phyloP scores from a whole-genome alignment of 768 basidiomycete genomes.

The Suillus fuscotomentosus region DNA sequence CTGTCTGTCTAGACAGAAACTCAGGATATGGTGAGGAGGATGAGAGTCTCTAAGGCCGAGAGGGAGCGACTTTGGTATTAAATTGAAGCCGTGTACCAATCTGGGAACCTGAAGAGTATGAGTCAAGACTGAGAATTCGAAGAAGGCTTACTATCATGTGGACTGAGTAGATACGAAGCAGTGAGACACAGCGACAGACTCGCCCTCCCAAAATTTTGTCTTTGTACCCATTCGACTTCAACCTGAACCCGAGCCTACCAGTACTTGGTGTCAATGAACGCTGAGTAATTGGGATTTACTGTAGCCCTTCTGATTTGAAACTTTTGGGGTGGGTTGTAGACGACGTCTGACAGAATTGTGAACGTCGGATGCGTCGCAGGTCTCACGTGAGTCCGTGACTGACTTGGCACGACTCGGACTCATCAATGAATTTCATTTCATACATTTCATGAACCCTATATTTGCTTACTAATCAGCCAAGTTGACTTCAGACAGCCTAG shows the following conservation, averaged over 20 bases:
- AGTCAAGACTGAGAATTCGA: not conserved
- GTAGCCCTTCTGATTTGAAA: not conserved
- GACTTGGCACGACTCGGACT: not conserved
- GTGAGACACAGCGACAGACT: not conserved
- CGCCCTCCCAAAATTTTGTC: too few species aligned
- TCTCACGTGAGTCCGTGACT: not conserved
- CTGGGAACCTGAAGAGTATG: not conserved
- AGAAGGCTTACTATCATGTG: not conserved
- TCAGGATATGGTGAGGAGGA: not conserved
- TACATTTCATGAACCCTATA: not conserved
- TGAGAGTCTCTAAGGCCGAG: not conserved
- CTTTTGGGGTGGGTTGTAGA: not conserved
- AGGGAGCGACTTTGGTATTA: not conserved
- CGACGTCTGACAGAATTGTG: not conserved
- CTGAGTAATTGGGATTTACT: not conserved
- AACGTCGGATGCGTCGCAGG: not conserved
- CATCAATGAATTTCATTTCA: not conserved
- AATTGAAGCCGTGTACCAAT: not conserved
- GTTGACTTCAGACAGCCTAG: not conserved
- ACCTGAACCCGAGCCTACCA: too few species aligned
- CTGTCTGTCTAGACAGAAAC: not conserved
- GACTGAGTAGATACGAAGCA: not conserved
- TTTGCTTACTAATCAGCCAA: not conserved
- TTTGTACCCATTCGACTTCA: not conserved
- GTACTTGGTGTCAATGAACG: too few species aligned